Conservation (phyloP, 192 early-diverging fungal species). For the Gigaspora rosea region DNA sequence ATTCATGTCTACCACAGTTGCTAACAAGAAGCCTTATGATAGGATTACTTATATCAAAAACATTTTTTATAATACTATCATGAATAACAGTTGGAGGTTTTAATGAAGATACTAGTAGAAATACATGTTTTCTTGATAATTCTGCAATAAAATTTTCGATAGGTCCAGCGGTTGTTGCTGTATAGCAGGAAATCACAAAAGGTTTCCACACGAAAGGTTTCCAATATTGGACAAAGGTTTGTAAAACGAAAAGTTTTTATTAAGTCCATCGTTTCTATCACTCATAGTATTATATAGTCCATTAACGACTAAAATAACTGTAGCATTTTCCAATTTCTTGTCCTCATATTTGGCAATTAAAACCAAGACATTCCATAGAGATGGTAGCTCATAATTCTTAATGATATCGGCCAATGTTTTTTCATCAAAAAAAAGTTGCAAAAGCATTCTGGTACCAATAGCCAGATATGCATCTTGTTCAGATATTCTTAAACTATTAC, state of each 20-base stretch:
- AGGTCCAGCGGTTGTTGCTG: constrained; percentile 31
- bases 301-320: constrained; percentile 39
- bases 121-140: constrained; percentile 30
- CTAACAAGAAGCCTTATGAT: constrained; percentile 38
- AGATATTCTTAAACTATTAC: constrained; percentile 12
- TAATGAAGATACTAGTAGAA: constrained; percentile 37
- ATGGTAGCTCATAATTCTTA: constrained; percentile 28
- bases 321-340: constrained; percentile 30
- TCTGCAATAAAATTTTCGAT: constrained; percentile 31
- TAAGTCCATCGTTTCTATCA: constrained; percentile 17
- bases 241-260: constrained; percentile 35
- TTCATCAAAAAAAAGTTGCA: constrained; percentile 35
- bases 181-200: constrained; percentile 37
- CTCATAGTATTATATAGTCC: constrained; percentile 35
- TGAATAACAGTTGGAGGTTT: constrained; percentile 30
- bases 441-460: constrained; percentile 38
- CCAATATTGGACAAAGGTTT: constrained; percentile 33
- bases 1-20: constrained; percentile 44
- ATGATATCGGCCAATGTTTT: constrained; percentile 26
- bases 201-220: constrained; percentile 27
- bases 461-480: constrained; percentile 26
- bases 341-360: constrained; percentile 29
- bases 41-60: constrained; percentile 34
- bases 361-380: constrained; percentile 28
- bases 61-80: constrained; percentile 12